Base-by-base conservation (phyloP, 345 rosid genomes). In the Salix purpurea region DNA sequence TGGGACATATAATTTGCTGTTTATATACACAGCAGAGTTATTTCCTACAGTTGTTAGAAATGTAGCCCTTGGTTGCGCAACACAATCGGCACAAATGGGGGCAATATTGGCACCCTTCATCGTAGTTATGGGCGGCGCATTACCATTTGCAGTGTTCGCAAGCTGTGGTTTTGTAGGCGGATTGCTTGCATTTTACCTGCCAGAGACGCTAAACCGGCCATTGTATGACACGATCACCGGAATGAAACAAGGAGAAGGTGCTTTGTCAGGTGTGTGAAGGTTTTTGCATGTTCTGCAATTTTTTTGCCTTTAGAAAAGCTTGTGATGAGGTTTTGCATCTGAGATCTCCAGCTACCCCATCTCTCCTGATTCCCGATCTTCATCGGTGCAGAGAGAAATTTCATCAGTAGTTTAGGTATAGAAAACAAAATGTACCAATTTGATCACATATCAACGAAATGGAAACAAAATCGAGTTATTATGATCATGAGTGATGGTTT, bases 1-100 rank as follows among this genome's bases (percentile, higher is more conserved):
- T 0, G 99, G 97, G 34, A 95, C 96, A 2, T 95, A 91, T 37
- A 95, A 95, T 79, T 79, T 95, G 77, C 72, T 93, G 70, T 93
- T 95, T 40, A 95, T 95, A 72, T 93, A 95, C 78, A 90, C 92
- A 1, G 78, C 96, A 0, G 99, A 95, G 88, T 78, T 95, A 72
- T 95, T 95, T 76, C 99, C 97, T 0, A 95, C 99, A 0, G 97
- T 91, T 74, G 97, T 93, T 76, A 89, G 99, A 82, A 95, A 93
- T 58, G 97, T 94, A 0, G 97, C 99, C 0, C 89, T 95, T 16
- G 97, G 99, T 2, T 86, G 90, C 24, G 90, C 97, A 4, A 85
- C 99, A 28, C 99, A 93, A 72, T 92, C 94, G 9, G 80, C 91
- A 4, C 97, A 95, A 67, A 87, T 91, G 88, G 97, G 99, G 36